Percentiles rank a stretch among this genome's conserved stretches.
Evolutionary conservation across 2,329 filamentous ascomycete genomes (phyloP).

Genomic region (Emericellopsis cladophorae): DNA sequence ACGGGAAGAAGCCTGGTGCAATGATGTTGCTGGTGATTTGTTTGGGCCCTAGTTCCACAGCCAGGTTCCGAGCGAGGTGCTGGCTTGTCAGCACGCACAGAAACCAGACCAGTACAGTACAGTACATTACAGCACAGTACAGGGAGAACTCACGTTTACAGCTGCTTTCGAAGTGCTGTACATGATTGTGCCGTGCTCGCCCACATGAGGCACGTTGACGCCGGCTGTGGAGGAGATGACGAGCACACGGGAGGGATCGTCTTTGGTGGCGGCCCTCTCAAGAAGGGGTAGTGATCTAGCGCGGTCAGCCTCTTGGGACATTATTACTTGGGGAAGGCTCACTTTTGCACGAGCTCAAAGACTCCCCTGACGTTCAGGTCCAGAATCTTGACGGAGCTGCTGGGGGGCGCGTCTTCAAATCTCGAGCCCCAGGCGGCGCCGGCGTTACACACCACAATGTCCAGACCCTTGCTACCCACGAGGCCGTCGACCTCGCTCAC

Average conservation of each 20-base stretch:
- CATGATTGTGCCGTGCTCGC: slow-evolving; percentile 48
- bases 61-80: slow-evolving; percentile 48
- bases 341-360: slow-evolving; percentile 54
- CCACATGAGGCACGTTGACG: slow-evolving; percentile 45
- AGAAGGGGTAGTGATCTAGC: slow-evolving; percentile 23
- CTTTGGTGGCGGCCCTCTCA: slow-evolving; percentile 22
- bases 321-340: neutral
- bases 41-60: slow-evolving; percentile 53
- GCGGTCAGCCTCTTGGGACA: neutral
- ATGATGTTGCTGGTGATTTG: slow-evolving; percentile 55
- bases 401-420: slow-evolving; percentile 50
- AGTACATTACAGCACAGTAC: too few relatives aligned
- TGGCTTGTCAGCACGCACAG: slow-evolving; percentile 15
- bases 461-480: slow-evolving; percentile 42
- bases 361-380: slow-evolving; percentile 60
- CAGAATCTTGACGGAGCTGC: slow-evolving; percentile 53
- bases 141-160: slow-evolving; percentile 20
- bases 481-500: slow-evolving; percentile 40
- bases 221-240: slow-evolving; percentile 57
- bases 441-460: slow-evolving; percentile 61
- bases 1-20: slow-evolving; percentile 57
- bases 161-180: slow-evolving; percentile 61
- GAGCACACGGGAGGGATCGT: slow-evolving; percentile 49
- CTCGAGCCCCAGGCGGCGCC: slow-evolving; percentile 58
- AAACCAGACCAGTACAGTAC: neutral